A percentile compares a stretch with the other conserved stretches of the same genome.
These are phyloP conservation scores for Abelmoschus esculentus DNA, from an alignment of 345 rosid species.

Conservation along the genomic window DNA sequence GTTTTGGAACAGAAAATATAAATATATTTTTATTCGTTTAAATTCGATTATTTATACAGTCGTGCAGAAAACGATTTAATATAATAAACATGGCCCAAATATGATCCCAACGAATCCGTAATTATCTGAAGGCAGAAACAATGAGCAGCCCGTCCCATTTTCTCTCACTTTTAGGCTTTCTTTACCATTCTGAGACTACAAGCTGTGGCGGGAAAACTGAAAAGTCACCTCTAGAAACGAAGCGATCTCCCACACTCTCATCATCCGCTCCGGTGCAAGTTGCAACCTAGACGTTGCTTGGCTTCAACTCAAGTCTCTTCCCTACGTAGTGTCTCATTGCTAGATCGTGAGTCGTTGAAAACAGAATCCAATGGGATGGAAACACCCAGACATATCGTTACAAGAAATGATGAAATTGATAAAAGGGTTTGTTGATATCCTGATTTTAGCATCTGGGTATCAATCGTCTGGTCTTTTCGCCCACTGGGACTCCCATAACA, in stretches of 20 bases:
- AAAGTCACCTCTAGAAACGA: background rate
- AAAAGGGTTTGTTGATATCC: slow-evolving; percentile 68
- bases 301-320: background rate
- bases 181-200: background rate
- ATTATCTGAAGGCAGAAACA: too few species aligned
- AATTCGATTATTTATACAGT: too few species aligned
- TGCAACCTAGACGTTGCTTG: background rate
- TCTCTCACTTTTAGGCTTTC: background rate
- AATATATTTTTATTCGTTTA: too few species aligned
- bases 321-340: background rate
- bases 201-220: slow-evolving; percentile 1
- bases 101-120: too few species aligned
- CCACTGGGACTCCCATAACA: slow-evolving; percentile 55
- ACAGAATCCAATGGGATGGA: slow-evolving; percentile 48
- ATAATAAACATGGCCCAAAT: too few species aligned
- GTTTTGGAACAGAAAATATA: too few species aligned
- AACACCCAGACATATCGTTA: slow-evolving; percentile 45
- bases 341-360: background rate
- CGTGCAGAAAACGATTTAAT: too few species aligned
- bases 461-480: slow-evolving; percentile 65
- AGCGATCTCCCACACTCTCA: background rate
- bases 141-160: background rate
- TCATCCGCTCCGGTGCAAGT: background rate
- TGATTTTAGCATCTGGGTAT: slow-evolving; percentile 43
- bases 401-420: slow-evolving; percentile 54